phyloP scores from a whole-genome alignment of 805 yeast species.

The Ogataea nonfermentans region DNA sequence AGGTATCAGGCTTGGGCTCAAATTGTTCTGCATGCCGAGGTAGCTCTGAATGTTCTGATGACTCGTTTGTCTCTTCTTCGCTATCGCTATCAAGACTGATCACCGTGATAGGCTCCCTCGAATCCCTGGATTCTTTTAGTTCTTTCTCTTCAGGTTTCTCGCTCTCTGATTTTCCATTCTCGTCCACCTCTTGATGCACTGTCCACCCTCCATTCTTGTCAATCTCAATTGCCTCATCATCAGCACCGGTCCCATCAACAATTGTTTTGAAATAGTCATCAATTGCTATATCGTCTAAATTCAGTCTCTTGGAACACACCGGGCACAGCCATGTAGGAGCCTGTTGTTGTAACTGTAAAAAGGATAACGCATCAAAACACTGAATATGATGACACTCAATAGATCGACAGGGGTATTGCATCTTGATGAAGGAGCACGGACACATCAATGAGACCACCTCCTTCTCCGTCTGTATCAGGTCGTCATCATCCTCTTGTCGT shows the following conservation, averaged over 20 bases:
- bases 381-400: conserved; percentile 74
- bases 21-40: background rate
- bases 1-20: background rate
- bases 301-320: conserved; percentile 57
- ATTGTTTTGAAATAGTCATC: conserved; percentile 74
- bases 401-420: conserved; percentile 71
- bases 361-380: conserved; percentile 83
- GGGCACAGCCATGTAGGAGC: conserved; percentile 90
- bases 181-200: conserved; percentile 28
- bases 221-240: conserved; percentile 65
- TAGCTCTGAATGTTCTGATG: background rate
- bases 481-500: conserved; percentile 53
- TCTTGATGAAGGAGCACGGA: conserved; percentile 71
- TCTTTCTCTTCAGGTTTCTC: background rate
- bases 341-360: conserved; percentile 70
- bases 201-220: conserved; percentile 75
- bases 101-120: conserved; percentile 5
- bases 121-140: background rate
- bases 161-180: background rate
- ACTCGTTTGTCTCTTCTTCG: conserved; percentile 1
- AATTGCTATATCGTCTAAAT: conserved; percentile 58
- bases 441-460: conserved; percentile 69
- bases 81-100: conserved; percentile 4
- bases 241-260: conserved; percentile 48
- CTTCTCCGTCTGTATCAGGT: conserved; percentile 62